Conservation (phyloP, 495 filamentous ascomycete species). For the Bryoglossum gracile region DNA sequence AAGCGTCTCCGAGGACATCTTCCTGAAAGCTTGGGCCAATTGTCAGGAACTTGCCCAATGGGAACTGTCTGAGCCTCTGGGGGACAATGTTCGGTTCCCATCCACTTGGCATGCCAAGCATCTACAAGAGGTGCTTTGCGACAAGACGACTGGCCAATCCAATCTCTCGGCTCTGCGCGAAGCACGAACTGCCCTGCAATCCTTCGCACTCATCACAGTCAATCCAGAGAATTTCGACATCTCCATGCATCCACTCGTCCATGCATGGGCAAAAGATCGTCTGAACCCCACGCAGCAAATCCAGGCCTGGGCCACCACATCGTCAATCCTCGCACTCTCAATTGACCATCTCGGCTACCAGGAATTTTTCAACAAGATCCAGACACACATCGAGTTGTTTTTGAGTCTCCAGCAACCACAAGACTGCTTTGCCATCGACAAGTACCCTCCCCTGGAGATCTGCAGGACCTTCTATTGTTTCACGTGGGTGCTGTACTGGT, state of each 20-base stretch:
- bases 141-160: too few species aligned
- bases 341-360: neutral
- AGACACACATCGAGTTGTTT: neutral
- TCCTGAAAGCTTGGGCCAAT: neutral
- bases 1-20: neutral
- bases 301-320: neutral
- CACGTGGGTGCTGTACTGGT: neutral
- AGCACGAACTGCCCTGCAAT: neutral
- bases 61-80: neutral
- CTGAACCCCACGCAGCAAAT: neutral
- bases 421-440: neutral
- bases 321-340: neutral
- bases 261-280: neutral
- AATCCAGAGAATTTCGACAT: neutral
- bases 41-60: neutral
- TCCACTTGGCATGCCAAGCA: neutral
- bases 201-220: neutral
- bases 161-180: neutral
- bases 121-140: neutral
- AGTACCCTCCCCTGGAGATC: neutral
- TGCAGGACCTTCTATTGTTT: neutral
- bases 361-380: neutral
- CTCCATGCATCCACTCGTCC: neutral
- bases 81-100: neutral
- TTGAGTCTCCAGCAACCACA: neutral